Percentiles rank a stretch among this genome's conserved stretches.
Conservation (phyloP, 352 stramenopile species). For the Pythium myriotylum region DNA sequence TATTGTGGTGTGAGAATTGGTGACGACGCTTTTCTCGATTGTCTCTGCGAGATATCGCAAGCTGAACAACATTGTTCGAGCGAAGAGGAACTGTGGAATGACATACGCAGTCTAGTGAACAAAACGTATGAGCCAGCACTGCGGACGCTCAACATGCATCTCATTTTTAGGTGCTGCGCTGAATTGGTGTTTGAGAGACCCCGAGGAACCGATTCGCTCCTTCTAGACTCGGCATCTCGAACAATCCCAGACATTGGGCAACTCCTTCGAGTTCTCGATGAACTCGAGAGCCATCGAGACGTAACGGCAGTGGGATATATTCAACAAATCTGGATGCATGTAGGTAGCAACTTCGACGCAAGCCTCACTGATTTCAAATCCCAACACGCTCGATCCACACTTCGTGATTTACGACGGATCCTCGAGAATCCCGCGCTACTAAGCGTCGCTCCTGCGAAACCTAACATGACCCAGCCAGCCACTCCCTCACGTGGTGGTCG, state of each 20-base stretch:
- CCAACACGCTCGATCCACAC: not conserved
- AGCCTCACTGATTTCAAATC: too few species aligned
- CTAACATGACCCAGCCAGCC: not conserved
- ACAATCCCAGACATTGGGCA: slow-evolving; percentile 12
- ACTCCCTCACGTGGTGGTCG: slow-evolving; percentile 7
- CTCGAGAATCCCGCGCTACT: slow-evolving; percentile 21
- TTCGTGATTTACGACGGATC: slow-evolving; percentile 5
- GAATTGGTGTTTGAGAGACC: slow-evolving; percentile 18
- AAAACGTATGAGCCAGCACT: slow-evolving; percentile 5
- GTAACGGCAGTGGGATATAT: not conserved
- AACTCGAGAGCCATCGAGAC: not conserved
- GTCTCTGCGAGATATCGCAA: not conserved
- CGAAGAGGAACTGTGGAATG: not conserved
- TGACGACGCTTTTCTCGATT: not conserved
- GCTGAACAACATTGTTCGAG: not conserved
- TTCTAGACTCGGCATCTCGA: slow-evolving; percentile 11
- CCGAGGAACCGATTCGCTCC: not conserved
- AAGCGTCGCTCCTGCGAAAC: not conserved
- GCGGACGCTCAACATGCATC: not conserved
- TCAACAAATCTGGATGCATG: not conserved
- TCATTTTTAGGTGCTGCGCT: slow-evolving; percentile 8
- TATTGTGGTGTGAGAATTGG: not conserved
- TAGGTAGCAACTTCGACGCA: too few species aligned
- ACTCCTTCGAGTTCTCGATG: slow-evolving; percentile 4
- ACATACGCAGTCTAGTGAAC: not conserved